Evolutionary conservation across 1,139 yeast species (phyloP).

Genomic region (Candida glucosophila): DNA sequence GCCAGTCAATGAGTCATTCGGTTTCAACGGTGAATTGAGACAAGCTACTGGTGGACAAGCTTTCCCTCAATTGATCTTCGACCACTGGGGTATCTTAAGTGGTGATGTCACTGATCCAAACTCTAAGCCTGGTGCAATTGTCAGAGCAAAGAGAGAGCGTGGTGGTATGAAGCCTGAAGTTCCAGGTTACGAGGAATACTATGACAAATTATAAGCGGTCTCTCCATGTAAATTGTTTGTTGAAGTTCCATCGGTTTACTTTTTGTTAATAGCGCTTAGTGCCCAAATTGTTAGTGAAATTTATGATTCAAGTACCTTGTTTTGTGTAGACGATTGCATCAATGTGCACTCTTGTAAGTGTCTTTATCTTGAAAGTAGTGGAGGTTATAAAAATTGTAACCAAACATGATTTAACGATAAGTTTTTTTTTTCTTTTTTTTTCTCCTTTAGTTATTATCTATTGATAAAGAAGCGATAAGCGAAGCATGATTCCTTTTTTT

Average conservation of each 20-base stretch:
- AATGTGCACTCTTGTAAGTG: too few species aligned
- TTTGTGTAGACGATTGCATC: too few species aligned
- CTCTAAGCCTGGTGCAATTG: slow-evolving; percentile 94
- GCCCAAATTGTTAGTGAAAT: slow-evolving; percentile 7
- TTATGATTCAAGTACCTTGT: too few species aligned
- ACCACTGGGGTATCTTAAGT: slow-evolving; percentile 88
- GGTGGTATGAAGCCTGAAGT: slow-evolving; percentile 95
- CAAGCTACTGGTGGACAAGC: slow-evolving; percentile 99
- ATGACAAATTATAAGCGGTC: slow-evolving; percentile 84
- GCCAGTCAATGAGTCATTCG: slow-evolving; percentile 99
- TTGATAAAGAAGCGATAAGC: too few species aligned
- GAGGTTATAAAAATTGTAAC: too few species aligned
- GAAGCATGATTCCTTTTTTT: too few species aligned
- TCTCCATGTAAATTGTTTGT: slow-evolving; percentile 3
- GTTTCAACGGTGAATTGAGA: slow-evolving; percentile 99
- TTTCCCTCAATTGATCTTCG: slow-evolving; percentile 99
- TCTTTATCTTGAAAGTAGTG: too few species aligned
- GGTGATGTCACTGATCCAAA: slow-evolving; percentile 92
- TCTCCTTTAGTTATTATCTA: too few species aligned
- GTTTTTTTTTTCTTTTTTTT: too few species aligned
- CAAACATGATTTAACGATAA: too few species aligned
- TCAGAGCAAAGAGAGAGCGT: slow-evolving; percentile 86
- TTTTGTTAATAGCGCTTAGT: slow-evolving; percentile 3
- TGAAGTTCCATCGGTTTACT: slow-evolving; percentile 4
- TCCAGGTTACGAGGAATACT: slow-evolving; percentile 99